Percentiles rank a stretch among this genome's conserved stretches.
These are phyloP conservation scores for Paracorniculantispora psalliotae DNA, from an alignment of 2,329 filamentous ascomycete species.

Conservation along the genomic window DNA sequence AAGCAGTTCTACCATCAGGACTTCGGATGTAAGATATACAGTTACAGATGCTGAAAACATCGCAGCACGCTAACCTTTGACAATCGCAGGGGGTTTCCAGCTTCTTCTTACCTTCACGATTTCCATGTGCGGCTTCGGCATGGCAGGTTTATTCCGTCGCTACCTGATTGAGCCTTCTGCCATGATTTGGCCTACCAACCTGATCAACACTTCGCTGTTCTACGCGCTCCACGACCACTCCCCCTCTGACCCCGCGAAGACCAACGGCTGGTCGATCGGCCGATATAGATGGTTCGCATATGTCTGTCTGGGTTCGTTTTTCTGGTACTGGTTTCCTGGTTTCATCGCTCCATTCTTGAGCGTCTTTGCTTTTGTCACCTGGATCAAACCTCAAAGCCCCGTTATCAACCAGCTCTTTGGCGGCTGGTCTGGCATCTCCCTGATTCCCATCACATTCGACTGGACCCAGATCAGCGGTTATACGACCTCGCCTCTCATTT, in stretches of 20 bases:
- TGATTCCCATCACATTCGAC: constrained; percentile 51
- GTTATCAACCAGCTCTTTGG: constrained; percentile 53
- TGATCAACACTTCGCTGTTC: constrained; percentile 44
- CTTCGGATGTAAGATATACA: constrained; percentile 21
- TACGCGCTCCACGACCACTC: constrained; percentile 38
- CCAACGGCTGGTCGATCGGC: constrained; percentile 41
- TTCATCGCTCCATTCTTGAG: constrained; percentile 45
- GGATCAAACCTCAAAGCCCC: constrained; percentile 48
- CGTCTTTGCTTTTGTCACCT: constrained; percentile 53
- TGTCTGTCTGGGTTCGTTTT: constrained; percentile 38
- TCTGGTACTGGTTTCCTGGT: constrained; percentile 51
- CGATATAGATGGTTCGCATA: constrained; percentile 43
- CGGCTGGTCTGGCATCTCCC: constrained; percentile 46
- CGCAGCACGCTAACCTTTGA: constrained; percentile 63
- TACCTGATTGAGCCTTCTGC: constrained; percentile 55
- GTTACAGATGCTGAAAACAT: constrained; percentile 41
- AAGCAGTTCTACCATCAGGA: constrained; percentile 35
- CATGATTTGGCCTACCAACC: constrained; percentile 56
- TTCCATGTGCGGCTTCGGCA: constrained; percentile 34
- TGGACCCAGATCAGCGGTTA: constrained; percentile 38
- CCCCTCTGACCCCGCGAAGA: constrained; percentile 35
- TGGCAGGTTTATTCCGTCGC: constrained; percentile 43
- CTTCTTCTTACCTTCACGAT: constrained; percentile 33
- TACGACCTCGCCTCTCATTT: constrained; percentile 36
- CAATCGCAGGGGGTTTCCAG: constrained; percentile 42